These are phyloP conservation scores for Prinsepia uniflora DNA, from an alignment of 306 rosid species.

Conservation along the genomic window DNA sequence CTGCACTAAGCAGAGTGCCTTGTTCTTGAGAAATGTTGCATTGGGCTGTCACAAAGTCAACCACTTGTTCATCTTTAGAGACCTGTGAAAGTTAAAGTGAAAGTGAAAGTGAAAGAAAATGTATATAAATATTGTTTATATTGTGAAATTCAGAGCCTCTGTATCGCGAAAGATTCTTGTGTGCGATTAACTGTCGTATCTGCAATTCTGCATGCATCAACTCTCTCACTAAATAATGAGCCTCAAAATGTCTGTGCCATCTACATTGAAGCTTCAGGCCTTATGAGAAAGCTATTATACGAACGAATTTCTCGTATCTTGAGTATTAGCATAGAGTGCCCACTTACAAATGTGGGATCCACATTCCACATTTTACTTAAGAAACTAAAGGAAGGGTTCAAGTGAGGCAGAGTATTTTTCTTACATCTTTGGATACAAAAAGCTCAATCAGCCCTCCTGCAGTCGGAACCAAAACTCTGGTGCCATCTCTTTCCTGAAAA, in stretches of 20 bases:
- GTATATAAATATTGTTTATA: neutral
- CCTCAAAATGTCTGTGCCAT: neutral
- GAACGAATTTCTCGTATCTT: neutral
- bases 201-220: neutral
- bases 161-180: neutral
- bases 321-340: no score
- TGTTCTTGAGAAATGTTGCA: conserved; percentile 48
- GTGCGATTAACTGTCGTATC: neutral
- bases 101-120: conserved; percentile 13
- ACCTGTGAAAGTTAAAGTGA: conserved; percentile 46
- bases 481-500: conserved; percentile 67
- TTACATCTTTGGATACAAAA: conserved; percentile 66
- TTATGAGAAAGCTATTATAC: neutral
- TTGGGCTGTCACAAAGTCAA: conserved; percentile 57
- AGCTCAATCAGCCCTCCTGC: conserved; percentile 76
- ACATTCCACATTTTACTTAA: no score
- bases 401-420: conserved; percentile 4
- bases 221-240: neutral
- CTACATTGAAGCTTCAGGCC: neutral
- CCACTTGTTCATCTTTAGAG: conserved; percentile 60
- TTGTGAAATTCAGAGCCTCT: no score
- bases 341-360: no score
- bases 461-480: conserved; percentile 69
- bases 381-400: neutral
- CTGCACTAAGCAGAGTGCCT: conserved; percentile 35